phyloP scores from a whole-genome alignment of 371 early-diverging fungal species.

The Lichtheimia ornata region DNA sequence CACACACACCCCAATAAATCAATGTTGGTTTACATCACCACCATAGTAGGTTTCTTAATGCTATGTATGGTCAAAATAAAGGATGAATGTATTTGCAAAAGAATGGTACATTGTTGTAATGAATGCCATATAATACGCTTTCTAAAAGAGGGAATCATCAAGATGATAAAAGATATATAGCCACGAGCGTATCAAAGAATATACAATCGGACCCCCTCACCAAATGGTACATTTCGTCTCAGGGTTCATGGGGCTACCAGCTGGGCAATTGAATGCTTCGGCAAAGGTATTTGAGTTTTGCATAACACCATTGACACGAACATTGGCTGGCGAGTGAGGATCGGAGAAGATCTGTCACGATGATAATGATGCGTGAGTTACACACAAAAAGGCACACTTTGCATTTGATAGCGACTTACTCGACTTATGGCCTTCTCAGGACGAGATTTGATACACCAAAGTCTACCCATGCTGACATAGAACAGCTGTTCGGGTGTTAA shows the following conservation, averaged over 20 bases:
- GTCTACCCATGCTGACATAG: conserved; percentile 54
- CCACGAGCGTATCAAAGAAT: too few species aligned
- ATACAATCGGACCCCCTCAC: conserved; percentile 23
- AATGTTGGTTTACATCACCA: too few species aligned
- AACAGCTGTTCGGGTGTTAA: conserved; percentile 56
- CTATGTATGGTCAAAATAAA: too few species aligned
- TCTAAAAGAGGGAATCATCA: too few species aligned
- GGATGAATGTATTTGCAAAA: too few species aligned
- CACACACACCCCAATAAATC: too few species aligned
- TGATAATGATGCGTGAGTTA: neutral
- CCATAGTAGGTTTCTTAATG: too few species aligned
- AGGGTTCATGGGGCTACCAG: conserved; percentile 58
- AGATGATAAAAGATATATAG: too few species aligned
- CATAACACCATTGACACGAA: conserved; percentile 65
- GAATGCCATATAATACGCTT: too few species aligned
- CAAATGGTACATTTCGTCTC: conserved; percentile 50
- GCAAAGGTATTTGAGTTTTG: conserved; percentile 66
- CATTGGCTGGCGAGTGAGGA: conserved; percentile 54
- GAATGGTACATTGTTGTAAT: too few species aligned
- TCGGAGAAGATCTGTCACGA: conserved; percentile 45
- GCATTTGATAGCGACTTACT: conserved; percentile 20
- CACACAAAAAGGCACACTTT: neutral
- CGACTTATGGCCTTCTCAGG: conserved; percentile 36
- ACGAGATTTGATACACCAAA: conserved; percentile 52
- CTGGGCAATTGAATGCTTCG: conserved; percentile 61